Evolutionary conservation across 225 moss, liverwort and hornwort genomes (phyloP), one percentile per base, ranked within the genome.

Genomic region (Takakia lepidozioides): DNA sequence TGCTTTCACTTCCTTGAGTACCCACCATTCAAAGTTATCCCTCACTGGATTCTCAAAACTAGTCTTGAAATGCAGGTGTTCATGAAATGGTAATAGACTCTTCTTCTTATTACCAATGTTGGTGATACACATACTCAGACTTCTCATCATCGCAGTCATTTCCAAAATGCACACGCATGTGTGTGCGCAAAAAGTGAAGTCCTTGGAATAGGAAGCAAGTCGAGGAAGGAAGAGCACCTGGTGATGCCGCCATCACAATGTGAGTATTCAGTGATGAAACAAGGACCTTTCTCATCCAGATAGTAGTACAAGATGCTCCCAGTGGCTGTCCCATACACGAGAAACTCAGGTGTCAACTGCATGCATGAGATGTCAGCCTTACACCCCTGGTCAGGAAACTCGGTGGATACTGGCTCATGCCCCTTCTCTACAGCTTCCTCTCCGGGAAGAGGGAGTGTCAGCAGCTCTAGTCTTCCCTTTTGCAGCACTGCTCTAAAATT

Each of bases 291-390:
- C 4, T 72, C 64, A 25, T 77, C 76, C 19, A 72, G 25, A 21
- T 52, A 64, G 29, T 62, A 50, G 18, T 72, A 77, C 10, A 60
- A 14, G 21, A 77, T 25, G 38, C 21, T 43, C 18, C 76, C 76
- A 49, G 27, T 32, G 18, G 43, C 29, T 27, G 76, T 77, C 11
- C 76, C 76, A n/a, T 52, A 77, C 24, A 77, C 50, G 23, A 77
- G 43, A 36, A 77, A 64, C 1, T 60, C 28, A 1, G 53, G 11
- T 34, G 72, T 68, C 25, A 71, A 23, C 25, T 77, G 53, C 13
- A 64, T 28, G 29, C 76, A 77, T 2, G 60, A 47, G 6, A 76
- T 49, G 22, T 60, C 41, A 5, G 58, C 37, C 17, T 3, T 22
- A 2, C 36, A 28, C 29, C 30, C 71, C 17, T 48, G 62, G 21